phyloP scores from a whole-genome alignment of 768 basidiomycete genomes.

The Macrolepiota albuminosa region DNA sequence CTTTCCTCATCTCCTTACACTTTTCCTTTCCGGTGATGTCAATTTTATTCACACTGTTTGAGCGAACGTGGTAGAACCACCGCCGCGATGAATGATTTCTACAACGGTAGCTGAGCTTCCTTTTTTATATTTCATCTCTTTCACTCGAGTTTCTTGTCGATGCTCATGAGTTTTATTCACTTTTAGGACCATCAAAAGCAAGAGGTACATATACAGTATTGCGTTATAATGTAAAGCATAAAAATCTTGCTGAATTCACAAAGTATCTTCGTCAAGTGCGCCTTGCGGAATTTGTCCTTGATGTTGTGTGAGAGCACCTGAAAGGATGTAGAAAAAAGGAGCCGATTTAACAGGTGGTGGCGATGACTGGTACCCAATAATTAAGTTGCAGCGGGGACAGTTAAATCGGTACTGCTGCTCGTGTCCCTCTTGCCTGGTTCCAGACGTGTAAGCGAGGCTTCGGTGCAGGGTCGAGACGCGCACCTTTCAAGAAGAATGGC shows the following conservation, averaged over 20 bases:
- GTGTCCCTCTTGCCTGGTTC: constrained; percentile 54
- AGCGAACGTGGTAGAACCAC: constrained; percentile 37
- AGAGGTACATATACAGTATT: not conserved
- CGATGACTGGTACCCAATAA: constrained; percentile 72
- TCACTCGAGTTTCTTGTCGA: constrained; percentile 1
- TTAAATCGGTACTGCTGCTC: constrained; percentile 72
- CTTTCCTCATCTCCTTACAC: not conserved
- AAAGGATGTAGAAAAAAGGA: constrained; percentile 74
- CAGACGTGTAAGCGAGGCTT: not conserved
- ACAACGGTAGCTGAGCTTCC: constrained; percentile 82
- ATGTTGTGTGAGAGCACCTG: constrained; percentile 80
- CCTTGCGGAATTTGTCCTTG: constrained; percentile 85
- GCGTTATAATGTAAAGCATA: not conserved
- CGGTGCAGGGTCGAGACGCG: constrained; percentile 10
- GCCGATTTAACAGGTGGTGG: constrained; percentile 75
- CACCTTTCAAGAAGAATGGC: constrained; percentile 79
- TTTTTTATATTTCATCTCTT: constrained; percentile 1
- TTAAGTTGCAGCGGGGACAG: constrained; percentile 64
- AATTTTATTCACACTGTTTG: constrained; percentile 74
- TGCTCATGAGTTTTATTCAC: not conserved
- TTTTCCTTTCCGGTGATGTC: constrained; percentile 42
- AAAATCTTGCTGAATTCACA: constrained; percentile 13
- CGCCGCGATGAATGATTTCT: constrained; percentile 54
- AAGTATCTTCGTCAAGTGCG: constrained; percentile 60
- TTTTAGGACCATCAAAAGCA: constrained; percentile 7